phyloP scores from a whole-genome alignment of 345 rosid genomes.

The Salix arbutifolia region DNA sequence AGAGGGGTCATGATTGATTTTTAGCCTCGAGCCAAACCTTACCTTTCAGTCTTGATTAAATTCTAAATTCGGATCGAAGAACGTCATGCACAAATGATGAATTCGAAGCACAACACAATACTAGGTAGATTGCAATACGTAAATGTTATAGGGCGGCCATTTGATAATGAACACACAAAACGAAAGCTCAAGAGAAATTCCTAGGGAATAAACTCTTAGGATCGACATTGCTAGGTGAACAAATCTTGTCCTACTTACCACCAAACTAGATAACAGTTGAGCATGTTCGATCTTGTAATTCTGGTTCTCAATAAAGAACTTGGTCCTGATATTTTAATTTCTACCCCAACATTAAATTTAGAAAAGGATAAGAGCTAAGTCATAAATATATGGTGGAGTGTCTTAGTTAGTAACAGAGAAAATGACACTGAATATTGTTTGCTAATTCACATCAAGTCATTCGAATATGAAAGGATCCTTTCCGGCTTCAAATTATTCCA shows the following conservation, averaged over 20 bases:
- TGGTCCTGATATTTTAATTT: neutral
- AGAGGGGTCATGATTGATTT: no score
- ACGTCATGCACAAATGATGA: no score
- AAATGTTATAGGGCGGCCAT: no score
- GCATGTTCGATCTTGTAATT: no score
- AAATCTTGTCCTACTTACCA: neutral
- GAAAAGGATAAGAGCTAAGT: neutral
- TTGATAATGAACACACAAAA: no score
- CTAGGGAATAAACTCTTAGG: neutral
- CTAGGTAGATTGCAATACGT: no score
- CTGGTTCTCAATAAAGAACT: neutral
- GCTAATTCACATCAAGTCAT: neutral
- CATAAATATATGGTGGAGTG: neutral
- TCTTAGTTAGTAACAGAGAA: neutral
- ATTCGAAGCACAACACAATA: no score
- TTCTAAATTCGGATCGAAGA: no score
- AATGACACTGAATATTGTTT: neutral
- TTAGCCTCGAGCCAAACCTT: no score
- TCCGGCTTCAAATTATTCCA: neutral
- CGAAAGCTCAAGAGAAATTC: neutral
- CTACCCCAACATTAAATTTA: no score
- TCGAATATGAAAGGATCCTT: neutral
- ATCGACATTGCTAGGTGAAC: neutral
- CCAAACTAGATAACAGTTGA: neutral
- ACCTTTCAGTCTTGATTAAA: no score